Percentiles rank a stretch among this genome's conserved stretches.
These are phyloP conservation scores for Mycosarcoma maydis DNA, from an alignment of 1,284 basidiomycete genomes.

Conservation along the genomic window DNA sequence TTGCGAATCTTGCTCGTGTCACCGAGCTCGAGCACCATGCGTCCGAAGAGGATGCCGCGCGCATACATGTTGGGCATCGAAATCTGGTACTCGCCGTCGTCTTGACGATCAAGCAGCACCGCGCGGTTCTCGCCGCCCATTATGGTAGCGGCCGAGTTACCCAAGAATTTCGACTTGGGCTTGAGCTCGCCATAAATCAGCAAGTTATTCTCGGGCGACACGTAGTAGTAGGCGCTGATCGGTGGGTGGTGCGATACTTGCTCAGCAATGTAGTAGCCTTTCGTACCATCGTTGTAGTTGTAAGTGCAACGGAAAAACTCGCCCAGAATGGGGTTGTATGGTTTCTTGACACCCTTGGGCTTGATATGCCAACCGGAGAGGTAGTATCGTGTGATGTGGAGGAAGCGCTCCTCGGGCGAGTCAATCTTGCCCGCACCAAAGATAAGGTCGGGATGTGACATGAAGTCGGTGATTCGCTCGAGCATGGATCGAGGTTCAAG, in stretches of 20 bases:
- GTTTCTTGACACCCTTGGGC: conserved; percentile 99
- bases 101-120: conserved; percentile 58
- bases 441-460: conserved; percentile 97
- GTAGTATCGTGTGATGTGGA: conserved; percentile 91
- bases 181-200: conserved; percentile 90
- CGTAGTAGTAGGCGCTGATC: conserved; percentile 95
- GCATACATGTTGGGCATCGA: conserved; percentile 75
- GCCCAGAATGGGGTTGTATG: conserved; percentile 96
- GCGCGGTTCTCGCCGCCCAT: conserved; percentile 90
- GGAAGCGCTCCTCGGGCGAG: conserved; percentile 88
- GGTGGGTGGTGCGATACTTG: conserved; percentile 92
- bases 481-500: conserved; percentile 66
- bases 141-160: conserved; percentile 73
- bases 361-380: conserved; percentile 99
- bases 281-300: conserved; percentile 87
- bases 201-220: conserved; percentile 84
- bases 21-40: conserved; percentile 96
- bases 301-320: conserved; percentile 98
- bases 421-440: conserved; percentile 83
- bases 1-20: conserved; percentile 88
- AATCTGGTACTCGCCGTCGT: conserved; percentile 64
- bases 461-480: conserved; percentile 79
- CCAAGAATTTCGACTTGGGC: conserved; percentile 94
- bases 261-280: conserved; percentile 96
- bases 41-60: conserved; percentile 94